phyloP scores from a whole-genome alignment of 1,139 yeast genomes.

The Maudiozyma humilis region DNA sequence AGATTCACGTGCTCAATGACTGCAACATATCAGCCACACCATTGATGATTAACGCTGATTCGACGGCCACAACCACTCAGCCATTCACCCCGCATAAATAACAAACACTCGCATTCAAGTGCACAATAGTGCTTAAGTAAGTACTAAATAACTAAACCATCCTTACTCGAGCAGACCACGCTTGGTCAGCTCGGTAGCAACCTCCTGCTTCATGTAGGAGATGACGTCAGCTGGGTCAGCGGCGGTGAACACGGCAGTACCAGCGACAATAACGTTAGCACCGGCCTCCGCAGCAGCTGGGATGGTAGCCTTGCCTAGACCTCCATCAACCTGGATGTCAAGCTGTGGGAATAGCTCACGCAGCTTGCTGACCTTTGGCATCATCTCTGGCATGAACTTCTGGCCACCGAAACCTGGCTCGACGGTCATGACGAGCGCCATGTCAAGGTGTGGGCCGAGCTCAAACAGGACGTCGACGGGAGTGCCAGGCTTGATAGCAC shows the following conservation, averaged over 20 bases:
- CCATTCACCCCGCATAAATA: too few relatives aligned
- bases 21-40: too few relatives aligned
- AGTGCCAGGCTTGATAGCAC: conserved; percentile 92
- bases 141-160: too few relatives aligned
- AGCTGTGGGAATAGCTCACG: conserved; percentile 67
- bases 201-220: conserved; percentile 53
- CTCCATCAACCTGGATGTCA: conserved; percentile 96
- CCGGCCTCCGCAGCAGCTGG: conserved; percentile 87
- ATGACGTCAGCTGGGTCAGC: conserved; percentile 69
- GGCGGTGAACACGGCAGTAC: conserved; percentile 87
- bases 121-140: too few relatives aligned
- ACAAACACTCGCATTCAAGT: too few relatives aligned
- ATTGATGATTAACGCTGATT: too few relatives aligned
- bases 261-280: conserved; percentile 97
- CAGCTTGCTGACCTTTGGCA: conserved; percentile 82
- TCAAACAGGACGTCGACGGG: conserved; percentile 78
- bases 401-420: conserved; percentile 99
- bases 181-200: conserved; percentile 33
- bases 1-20: too few relatives aligned
- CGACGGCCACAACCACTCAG: too few relatives aligned
- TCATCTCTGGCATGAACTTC: conserved; percentile 89
- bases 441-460: conserved; percentile 69
- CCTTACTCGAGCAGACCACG: conserved; percentile 30
- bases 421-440: conserved; percentile 95
- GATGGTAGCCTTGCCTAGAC: conserved; percentile 77